A percentile compares a stretch with the other conserved stretches of the same genome.
These are phyloP conservation scores for Pestalotiopsis sp. DNA, from an alignment of 2,329 filamentous ascomycete species.

Conservation along the genomic window DNA sequence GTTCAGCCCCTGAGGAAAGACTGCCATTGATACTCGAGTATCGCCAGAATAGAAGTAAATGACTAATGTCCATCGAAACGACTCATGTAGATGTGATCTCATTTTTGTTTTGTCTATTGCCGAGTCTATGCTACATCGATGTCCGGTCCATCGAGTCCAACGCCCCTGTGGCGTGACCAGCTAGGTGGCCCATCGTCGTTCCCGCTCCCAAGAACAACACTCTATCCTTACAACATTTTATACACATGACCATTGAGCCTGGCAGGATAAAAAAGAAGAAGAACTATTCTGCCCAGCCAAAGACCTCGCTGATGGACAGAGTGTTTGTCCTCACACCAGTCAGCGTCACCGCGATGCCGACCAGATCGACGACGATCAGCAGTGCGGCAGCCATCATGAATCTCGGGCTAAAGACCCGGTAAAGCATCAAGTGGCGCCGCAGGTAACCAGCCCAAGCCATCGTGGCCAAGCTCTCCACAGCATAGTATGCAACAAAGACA, in stretches of 20 bases:
- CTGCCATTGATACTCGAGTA: no score
- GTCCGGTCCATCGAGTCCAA: background rate
- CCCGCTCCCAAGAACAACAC: background rate
- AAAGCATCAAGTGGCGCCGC: slow-evolving; percentile 92
- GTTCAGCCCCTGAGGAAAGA: no score
- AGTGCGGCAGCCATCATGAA: slow-evolving; percentile 81
- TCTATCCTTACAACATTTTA: background rate
- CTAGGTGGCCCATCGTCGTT: background rate
- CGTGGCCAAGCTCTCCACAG: slow-evolving; percentile 79
- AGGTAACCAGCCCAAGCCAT: slow-evolving; percentile 89
- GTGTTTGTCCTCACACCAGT: slow-evolving; percentile 75
- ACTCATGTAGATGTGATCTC: background rate
- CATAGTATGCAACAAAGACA: slow-evolving; percentile 79
- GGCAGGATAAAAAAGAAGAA: background rate
- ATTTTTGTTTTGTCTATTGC: background rate
- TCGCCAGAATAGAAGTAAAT: no score
- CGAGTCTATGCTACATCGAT: background rate
- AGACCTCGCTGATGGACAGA: slow-evolving; percentile 79
- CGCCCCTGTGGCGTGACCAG: background rate
- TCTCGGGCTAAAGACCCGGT: slow-evolving; percentile 86
- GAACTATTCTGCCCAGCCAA: slow-evolving; percentile 69
- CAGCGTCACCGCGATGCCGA: slow-evolving; percentile 70
- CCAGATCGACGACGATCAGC: slow-evolving; percentile 74
- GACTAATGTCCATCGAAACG: background rate
- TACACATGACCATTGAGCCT: background rate